Conservation (phyloP, 1,284 basidiomycete genomes). For the Microbotryum scabiosae region DNA sequence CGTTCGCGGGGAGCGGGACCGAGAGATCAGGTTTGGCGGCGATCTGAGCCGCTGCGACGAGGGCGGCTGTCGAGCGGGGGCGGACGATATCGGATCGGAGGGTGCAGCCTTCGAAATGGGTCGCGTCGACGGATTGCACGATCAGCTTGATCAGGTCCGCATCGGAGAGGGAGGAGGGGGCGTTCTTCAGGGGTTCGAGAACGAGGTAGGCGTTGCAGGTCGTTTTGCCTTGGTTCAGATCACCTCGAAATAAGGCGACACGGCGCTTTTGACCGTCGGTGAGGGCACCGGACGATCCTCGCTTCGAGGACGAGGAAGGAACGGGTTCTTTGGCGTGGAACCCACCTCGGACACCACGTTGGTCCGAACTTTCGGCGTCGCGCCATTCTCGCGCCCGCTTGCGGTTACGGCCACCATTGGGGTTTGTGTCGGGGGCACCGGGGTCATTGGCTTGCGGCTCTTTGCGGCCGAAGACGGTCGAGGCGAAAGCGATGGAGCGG, state of each 20-base stretch:
- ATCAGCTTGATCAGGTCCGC: conserved; percentile 39
- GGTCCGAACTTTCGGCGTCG: conserved; percentile 32
- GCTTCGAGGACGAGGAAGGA: no score
- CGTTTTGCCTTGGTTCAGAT: conserved; percentile 31
- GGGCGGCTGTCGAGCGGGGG: conserved; percentile 35
- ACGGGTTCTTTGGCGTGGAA: conserved; percentile 36
- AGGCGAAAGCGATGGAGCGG: conserved; percentile 77
- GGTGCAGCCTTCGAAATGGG: conserved; percentile 68
- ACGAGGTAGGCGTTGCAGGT: conserved; percentile 70
- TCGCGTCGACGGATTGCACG: conserved; percentile 57
- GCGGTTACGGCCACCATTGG: conserved; percentile 37
- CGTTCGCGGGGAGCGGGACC: conserved; percentile 13
- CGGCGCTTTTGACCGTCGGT: conserved; percentile 83
- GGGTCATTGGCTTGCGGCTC: conserved; percentile 36
- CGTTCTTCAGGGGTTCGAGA: conserved; percentile 54
- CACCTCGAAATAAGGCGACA: conserved; percentile 82
- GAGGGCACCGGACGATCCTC: conserved; percentile 47
- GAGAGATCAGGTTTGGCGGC: conserved; percentile 24
- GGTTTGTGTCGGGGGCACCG: conserved; percentile 22
- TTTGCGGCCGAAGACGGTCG: conserved; percentile 51
- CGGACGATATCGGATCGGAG: conserved; percentile 64
- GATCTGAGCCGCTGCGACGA: conserved; percentile 25
- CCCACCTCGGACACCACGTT: conserved; percentile 23
- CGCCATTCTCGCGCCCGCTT: conserved; percentile 58
- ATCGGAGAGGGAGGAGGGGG: neutral